Percentiles rank a stretch among this genome's conserved stretches.
Evolutionary conservation across 2,329 filamentous ascomycete species (phyloP).

Genomic region (Fusarium devonianum): DNA sequence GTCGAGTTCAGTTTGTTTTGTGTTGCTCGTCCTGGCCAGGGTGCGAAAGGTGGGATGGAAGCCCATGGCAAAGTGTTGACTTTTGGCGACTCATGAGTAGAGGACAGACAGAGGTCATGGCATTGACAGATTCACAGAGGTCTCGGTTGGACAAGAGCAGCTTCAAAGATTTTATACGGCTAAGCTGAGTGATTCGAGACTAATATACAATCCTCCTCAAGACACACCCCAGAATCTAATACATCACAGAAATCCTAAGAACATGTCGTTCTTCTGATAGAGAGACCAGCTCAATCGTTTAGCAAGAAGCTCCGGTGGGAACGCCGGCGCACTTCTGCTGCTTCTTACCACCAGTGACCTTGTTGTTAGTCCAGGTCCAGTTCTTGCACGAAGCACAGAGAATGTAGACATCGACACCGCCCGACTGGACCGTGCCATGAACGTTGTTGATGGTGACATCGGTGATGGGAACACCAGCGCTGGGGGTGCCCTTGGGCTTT

Average conservation of each 20-base stretch:
- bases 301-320: slow-evolving; percentile 39
- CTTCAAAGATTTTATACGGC: too few species aligned
- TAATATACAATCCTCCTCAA: too few species aligned
- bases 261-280: too few species aligned
- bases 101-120: too few species aligned
- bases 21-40: slow-evolving; percentile 26
- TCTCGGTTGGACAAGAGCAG: too few species aligned
- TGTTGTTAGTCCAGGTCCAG: slow-evolving; percentile 61
- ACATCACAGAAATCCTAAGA: too few species aligned
- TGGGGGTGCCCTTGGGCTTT: slow-evolving; percentile 53
- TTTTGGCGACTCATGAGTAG: too few species aligned
- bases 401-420: slow-evolving; percentile 57
- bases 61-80: slow-evolving; percentile 26
- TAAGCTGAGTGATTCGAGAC: too few species aligned
- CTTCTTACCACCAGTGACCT: slow-evolving; percentile 60
- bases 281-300: not conserved
- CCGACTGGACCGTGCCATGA: slow-evolving; percentile 51
- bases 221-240: too few species aligned
- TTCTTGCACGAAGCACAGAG: slow-evolving; percentile 59
- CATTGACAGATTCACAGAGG: too few species aligned
- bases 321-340: slow-evolving; percentile 39
- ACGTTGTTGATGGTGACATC: slow-evolving; percentile 54
- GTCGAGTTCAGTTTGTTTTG: slow-evolving; percentile 40
- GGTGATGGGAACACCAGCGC: slow-evolving; percentile 61
- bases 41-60: slow-evolving; percentile 33